Evolutionary conservation across 257 asterid species (phyloP).

Genomic region (Solanum infundibuliforme): DNA sequence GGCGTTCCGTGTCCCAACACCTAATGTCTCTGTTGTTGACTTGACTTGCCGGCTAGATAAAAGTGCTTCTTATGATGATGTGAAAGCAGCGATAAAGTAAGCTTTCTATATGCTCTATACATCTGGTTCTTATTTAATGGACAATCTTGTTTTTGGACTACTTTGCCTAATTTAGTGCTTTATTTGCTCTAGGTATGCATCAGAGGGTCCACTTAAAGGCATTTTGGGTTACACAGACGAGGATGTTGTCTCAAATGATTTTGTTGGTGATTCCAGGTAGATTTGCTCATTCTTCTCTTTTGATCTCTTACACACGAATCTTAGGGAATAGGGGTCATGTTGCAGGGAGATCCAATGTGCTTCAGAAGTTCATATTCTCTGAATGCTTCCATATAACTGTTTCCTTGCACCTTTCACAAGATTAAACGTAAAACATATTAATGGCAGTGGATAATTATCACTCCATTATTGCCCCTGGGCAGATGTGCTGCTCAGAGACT

Average conservation of each 20-base stretch:
- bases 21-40: slow-evolving; percentile 97
- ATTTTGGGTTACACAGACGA: slow-evolving; percentile 98
- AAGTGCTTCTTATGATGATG: slow-evolving; percentile 90
- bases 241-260: slow-evolving; percentile 96
- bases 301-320: background rate
- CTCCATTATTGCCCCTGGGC: background rate
- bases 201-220: slow-evolving; percentile 87
- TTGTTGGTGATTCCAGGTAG: slow-evolving; percentile 93
- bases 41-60: slow-evolving; percentile 87
- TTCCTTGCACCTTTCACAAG: background rate
- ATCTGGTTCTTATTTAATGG: background rate
- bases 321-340: background rate
- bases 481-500: background rate
- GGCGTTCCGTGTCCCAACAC: slow-evolving; percentile 99
- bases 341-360: background rate
- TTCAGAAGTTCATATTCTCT: background rate
- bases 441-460: background rate
- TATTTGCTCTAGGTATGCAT: slow-evolving; percentile 52
- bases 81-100: slow-evolving; percentile 86
- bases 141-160: background rate
- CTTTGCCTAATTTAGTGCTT: background rate
- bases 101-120: slow-evolving; percentile 1
- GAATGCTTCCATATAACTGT: background rate
- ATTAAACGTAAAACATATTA: background rate
- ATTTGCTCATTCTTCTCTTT: background rate